Base-by-base conservation (phyloP, 1,284 basidiomycete species). In the Hemileia vastatrix region DNA sequence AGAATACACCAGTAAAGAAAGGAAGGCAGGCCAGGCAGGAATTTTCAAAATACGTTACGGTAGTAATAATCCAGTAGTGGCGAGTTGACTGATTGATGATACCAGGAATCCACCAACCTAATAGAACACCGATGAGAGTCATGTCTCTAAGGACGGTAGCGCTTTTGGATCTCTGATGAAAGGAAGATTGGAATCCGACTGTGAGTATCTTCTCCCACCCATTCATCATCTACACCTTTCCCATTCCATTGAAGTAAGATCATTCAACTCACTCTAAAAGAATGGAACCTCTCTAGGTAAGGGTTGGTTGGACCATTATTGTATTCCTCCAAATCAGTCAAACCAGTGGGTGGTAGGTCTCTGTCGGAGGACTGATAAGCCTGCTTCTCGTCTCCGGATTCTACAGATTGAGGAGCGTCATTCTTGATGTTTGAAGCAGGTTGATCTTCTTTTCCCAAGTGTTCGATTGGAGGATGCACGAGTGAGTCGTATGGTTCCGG, bases 51-150 rank as follows among this genome's bases (percentile, higher is more conserved):
- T 49, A 21, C 50, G 49, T 45, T 45, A 54, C 47, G 4, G 59
- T 62, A 9, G 59, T 62, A 31, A 62, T 33, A 9, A 62, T 31
- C 59, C 59, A 62, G 24, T 62, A 54, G 18, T 55, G 52, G 8
- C 59, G 36, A 21, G 59, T 62, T 3, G 44, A 45, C 21, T 21
- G 44, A 45, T 45, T 45, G 44, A 45, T n/a, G 21, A 45, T n/a
- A n/a, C 44, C 44, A 45, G 44, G 44, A 21, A 45, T 45, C n/a
- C 21, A 45, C 44, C 44, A 45, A 21, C 44, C 44, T 4, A 45
- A 21, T n/a, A 45, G 44, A 45, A 45, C n/a, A 4, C n/a, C n/a
- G 44, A 45, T 6, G 21, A 45, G 44, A 45, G 44, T 21, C 21
- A n/a, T n/a, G n/a, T n/a, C n/a, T n/a, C n/a, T n/a, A n/a, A n/a